These are phyloP conservation scores for Rhizopus microsporus DNA, from an alignment of 371 early-diverging fungal genomes.

Conservation along the genomic window DNA sequence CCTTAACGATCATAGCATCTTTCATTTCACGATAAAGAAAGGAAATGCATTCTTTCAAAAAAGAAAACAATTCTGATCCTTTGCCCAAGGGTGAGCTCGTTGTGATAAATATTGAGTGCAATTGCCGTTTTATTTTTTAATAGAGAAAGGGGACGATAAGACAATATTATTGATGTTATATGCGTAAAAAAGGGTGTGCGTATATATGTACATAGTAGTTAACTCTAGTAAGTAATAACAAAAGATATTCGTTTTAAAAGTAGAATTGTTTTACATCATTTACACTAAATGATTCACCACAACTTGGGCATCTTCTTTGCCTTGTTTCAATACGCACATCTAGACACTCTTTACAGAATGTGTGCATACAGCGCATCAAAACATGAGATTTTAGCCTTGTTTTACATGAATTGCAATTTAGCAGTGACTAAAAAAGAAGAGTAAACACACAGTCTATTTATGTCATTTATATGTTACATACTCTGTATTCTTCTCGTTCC, in stretches of 20 bases:
- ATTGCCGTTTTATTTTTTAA: background rate
- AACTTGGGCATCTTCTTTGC: conserved; percentile 98
- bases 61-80: no score
- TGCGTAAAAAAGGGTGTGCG: background rate
- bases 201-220: conserved; percentile 7
- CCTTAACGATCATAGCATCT: no score
- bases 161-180: conserved; percentile 2
- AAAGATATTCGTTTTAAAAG: conserved; percentile 52
- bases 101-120: no score
- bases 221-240: background rate
- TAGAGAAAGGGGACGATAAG: conserved; percentile 1
- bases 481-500: conserved; percentile 45
- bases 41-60: no score
- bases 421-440: conserved; percentile 55
- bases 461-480: conserved; percentile 15
- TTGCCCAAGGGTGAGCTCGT: no score
- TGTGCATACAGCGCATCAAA: conserved; percentile 91
- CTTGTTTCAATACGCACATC: conserved; percentile 86
- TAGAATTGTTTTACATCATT: conserved; percentile 92
- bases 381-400: conserved; percentile 83
- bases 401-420: conserved; percentile 89
- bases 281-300: conserved; percentile 88
- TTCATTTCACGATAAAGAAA: no score
- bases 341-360: conserved; percentile 96
- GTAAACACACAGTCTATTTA: background rate